Evolutionary conservation across 148 eudicot species (phyloP), one percentile per base, ranked within the genome.

Genomic region (Amaranthus cruentus): DNA sequence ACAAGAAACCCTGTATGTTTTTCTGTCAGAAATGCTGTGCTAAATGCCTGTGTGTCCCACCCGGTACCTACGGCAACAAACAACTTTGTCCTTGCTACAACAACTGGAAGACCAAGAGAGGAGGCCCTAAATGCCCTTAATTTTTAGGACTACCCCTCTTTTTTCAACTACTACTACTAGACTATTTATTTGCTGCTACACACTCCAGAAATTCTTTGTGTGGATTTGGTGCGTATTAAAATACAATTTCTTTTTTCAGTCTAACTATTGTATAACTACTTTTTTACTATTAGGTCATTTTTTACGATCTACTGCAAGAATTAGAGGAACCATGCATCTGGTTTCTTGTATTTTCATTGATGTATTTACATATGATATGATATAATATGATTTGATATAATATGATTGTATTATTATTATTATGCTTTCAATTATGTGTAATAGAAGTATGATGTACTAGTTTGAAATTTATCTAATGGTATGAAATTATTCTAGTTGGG

Each of bases 61-160:
- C 87, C 0, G 89, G 89, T n/a, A 86, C 87, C 4, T 84, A 84
- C 21, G 89, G 89, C 42, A 86, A 86, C 87, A 86, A 86, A 78
- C 85, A 82, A 56, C 73, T 76, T 7, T 86, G 89, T 80, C 89
- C 89, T 55, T 86, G 89, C 81, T 86, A 86, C 83, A 86, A 86
- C 76, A 82, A 84, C 84, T 86, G 87, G 85, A 86, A 84, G 79
- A 86, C 89, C 81, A 82, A 86, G 79, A 66, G 82, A 51, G 89
- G 89, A 10, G 87, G 87, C 13, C 87, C 89, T 46, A 86, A 86
- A 72, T 86, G 89, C 78, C 89, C 89, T 65, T 86, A 79, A 66
- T 14, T 71, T 28, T 14, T 5, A 43, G 52, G 60, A 56, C 15
- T n/a, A 68, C 6, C 44, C 9, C 9, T 13, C 21, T 73, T 6